Percentiles rank a stretch among this genome's conserved stretches.
These are phyloP conservation scores for Pseudogymnoascus sp. DNA, from an alignment of 2,329 filamentous ascomycete species.

Conservation along the genomic window DNA sequence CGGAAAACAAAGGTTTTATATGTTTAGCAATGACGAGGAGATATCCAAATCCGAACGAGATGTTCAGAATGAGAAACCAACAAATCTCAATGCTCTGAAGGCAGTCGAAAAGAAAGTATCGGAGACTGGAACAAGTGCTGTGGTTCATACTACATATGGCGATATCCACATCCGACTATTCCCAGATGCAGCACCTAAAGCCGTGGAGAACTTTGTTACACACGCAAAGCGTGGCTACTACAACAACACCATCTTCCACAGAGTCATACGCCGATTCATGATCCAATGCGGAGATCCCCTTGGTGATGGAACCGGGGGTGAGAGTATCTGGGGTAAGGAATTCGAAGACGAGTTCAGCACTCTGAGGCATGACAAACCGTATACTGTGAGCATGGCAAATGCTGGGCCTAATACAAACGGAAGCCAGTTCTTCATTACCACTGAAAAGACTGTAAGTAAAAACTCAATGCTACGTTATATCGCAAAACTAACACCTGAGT, in stretches of 20 bases:
- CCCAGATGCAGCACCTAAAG: constrained; percentile 84
- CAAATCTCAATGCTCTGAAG: constrained; percentile 50
- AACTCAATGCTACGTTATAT: neutral
- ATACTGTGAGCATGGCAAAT: constrained; percentile 96
- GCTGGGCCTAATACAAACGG: constrained; percentile 92
- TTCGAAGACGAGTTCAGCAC: constrained; percentile 92
- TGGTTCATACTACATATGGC: constrained; percentile 86
- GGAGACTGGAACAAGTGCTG: constrained; percentile 69
- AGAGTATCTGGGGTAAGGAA: constrained; percentile 86
- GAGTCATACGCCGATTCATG: constrained; percentile 98
- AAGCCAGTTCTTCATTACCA: constrained; percentile 97
- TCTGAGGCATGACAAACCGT: constrained; percentile 89
- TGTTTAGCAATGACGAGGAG: constrained; percentile 88
- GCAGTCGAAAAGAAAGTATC: constrained; percentile 51
- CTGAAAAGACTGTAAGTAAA: constrained; percentile 74
- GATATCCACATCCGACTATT: constrained; percentile 92
- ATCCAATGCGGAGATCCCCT: constrained; percentile 81
- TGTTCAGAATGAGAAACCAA: constrained; percentile 90
- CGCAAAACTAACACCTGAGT: constrained; percentile 17
- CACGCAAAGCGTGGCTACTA: constrained; percentile 88
- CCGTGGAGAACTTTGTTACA: constrained; percentile 95
- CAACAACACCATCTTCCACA: constrained; percentile 95
- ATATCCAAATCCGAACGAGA: constrained; percentile 79
- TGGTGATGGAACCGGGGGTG: constrained; percentile 82
- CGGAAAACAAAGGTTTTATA: constrained; percentile 89